phyloP scores from a whole-genome alignment of 345 rosid genomes.

The Schrenkiella parvula region DNA sequence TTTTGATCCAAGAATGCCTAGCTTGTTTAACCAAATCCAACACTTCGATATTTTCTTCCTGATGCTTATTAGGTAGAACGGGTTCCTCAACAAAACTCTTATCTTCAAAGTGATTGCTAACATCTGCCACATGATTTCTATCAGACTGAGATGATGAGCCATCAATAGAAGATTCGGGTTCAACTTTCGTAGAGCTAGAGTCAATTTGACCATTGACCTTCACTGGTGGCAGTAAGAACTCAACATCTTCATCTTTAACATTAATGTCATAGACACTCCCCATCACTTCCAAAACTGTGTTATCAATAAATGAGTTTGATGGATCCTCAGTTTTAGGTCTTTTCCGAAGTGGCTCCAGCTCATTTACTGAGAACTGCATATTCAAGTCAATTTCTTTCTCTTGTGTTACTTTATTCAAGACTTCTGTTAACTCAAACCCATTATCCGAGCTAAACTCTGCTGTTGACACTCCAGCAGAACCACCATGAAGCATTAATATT shows the following conservation, averaged over 20 bases:
- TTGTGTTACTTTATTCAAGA: constrained; percentile 37
- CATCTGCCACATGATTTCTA: constrained; percentile 47
- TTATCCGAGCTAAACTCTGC: constrained; percentile 52
- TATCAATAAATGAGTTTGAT: constrained; percentile 34
- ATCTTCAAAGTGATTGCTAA: constrained; percentile 35
- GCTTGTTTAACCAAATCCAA: constrained; percentile 68
- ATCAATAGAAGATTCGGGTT: constrained; percentile 42
- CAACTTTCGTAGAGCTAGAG: constrained; percentile 46
- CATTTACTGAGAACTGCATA: constrained; percentile 59
- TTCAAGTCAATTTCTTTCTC: constrained; percentile 86
- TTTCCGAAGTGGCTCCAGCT: constrained; percentile 59
- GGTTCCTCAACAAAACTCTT: constrained; percentile 40
- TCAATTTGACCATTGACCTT: constrained; percentile 56
- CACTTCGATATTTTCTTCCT: constrained; percentile 61
- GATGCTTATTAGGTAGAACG: constrained; percentile 30
- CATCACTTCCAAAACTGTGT: constrained; percentile 34
- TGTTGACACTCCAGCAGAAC: constrained; percentile 80
- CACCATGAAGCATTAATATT: constrained; percentile 92
- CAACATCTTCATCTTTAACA: constrained; percentile 48
- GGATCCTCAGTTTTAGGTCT: constrained; percentile 58
- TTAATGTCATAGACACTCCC: constrained; percentile 35
- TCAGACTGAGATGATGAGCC: constrained; percentile 37
- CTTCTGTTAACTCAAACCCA: constrained; percentile 48
- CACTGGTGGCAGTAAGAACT: constrained; percentile 36
- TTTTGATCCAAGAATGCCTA: constrained; percentile 83